phyloP scores from a whole-genome alignment of 768 basidiomycete species.

The Lentinula boryana region DNA sequence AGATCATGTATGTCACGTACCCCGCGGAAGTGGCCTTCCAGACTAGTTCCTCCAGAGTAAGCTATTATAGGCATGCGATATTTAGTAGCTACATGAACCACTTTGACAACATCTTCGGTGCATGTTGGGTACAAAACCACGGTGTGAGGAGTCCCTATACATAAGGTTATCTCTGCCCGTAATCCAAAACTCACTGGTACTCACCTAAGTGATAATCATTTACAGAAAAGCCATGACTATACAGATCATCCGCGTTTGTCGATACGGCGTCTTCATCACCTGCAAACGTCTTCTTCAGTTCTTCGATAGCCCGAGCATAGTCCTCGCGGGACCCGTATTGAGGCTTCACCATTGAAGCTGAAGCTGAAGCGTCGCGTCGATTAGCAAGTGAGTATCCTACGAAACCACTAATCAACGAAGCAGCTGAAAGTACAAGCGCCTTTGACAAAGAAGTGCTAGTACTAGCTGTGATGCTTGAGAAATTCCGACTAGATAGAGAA shows the following conservation, averaged over 20 bases:
- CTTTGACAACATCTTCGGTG: slow-evolving; percentile 63
- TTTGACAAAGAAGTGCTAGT: background rate
- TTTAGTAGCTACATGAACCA: slow-evolving; percentile 70
- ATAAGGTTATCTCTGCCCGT: background rate
- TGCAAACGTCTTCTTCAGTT: slow-evolving; percentile 44
- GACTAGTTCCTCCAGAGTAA: slow-evolving; percentile 74
- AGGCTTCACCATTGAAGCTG: background rate
- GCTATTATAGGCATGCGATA: slow-evolving; percentile 72
- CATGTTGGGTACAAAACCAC: background rate
- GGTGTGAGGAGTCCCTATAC: background rate
- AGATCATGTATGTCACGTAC: slow-evolving; percentile 29
- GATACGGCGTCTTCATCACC: slow-evolving; percentile 33
- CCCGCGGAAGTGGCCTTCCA: slow-evolving; percentile 72
- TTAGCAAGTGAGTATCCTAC: background rate
- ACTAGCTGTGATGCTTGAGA: background rate
- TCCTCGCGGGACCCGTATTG: slow-evolving; percentile 44
- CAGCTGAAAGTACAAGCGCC: background rate
- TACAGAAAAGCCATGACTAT: slow-evolving; percentile 58
- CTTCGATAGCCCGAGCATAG: slow-evolving; percentile 44
- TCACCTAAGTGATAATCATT: slow-evolving; percentile 61
- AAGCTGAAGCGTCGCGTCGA: too few relatives aligned
- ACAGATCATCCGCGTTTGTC: slow-evolving; percentile 46
- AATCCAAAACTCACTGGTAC: slow-evolving; percentile 29
- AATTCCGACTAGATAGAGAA: background rate
- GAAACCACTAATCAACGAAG: background rate